These are phyloP conservation scores for Thalassiosira pacifica DNA, from an alignment of 352 stramenopile species.

Conservation along the genomic window DNA sequence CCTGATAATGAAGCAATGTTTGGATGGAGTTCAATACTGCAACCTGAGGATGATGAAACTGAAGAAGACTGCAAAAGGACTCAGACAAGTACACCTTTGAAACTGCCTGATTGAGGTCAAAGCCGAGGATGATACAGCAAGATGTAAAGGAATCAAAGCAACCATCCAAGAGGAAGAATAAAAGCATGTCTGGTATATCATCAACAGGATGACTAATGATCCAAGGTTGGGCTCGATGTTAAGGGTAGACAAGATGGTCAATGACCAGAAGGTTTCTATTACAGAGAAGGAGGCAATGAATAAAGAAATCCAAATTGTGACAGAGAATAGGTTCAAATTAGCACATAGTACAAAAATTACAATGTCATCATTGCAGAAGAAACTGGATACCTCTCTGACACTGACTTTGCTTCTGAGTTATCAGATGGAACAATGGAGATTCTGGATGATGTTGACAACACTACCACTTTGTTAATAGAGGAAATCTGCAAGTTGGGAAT, in stretches of 20 bases:
- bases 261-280: not conserved
- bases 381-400: constrained; percentile 15
- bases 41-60: not conserved
- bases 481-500: constrained; percentile 23
- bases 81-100: not conserved
- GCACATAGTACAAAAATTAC: too few species aligned
- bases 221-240: not conserved
- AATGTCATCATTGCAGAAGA: too few species aligned
- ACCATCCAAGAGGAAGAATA: not conserved
- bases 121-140: not conserved
- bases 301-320: constrained; percentile 21
- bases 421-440: constrained; percentile 4
- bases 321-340: too few species aligned
- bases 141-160: not conserved
- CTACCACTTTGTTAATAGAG: not conserved
- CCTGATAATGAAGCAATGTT: not conserved
- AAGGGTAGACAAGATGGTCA: not conserved
- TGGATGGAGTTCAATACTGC: not conserved
- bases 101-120: constrained; percentile 10
- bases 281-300: constrained; percentile 6
- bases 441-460: constrained; percentile 16
- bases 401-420: constrained; percentile 13
- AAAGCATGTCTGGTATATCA: constrained; percentile 13
- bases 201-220: not conserved
- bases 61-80: not conserved